phyloP scores from a whole-genome alignment of 2,329 filamentous ascomycete species.

The Pyrenophora teres region DNA sequence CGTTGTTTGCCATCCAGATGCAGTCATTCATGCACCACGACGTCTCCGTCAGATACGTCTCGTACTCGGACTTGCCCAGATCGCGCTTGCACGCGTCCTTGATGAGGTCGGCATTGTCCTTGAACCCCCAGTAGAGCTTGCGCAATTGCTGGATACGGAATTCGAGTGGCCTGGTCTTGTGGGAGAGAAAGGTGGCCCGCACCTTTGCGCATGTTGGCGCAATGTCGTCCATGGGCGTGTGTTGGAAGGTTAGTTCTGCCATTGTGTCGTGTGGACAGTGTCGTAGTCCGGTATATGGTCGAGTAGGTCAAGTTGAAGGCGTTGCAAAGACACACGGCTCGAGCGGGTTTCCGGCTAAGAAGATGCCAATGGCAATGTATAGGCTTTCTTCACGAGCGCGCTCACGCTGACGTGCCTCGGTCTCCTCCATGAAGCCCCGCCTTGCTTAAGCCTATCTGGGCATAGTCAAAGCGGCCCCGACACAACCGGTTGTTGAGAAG shows the following conservation, averaged over 20 bases:
- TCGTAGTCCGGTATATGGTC: neutral
- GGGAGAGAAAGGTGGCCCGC: conserved; percentile 72
- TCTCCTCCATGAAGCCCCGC: neutral
- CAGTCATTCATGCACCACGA: conserved; percentile 82
- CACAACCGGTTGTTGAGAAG: too few relatives aligned
- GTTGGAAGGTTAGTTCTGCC: conserved; percentile 34
- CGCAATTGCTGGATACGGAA: conserved; percentile 86
- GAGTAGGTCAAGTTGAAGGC: neutral
- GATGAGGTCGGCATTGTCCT: conserved; percentile 75
- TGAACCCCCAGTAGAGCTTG: conserved; percentile 91
- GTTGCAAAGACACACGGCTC: neutral
- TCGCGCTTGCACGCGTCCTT: conserved; percentile 77
- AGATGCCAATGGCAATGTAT: conserved; percentile 5
- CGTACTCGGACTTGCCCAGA: conserved; percentile 76
- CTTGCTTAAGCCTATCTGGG: too few relatives aligned
- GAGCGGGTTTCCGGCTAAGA: too few relatives aligned
- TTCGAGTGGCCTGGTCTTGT: conserved; percentile 80
- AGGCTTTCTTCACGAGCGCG: conserved; percentile 7
- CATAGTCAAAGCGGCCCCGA: too few relatives aligned
- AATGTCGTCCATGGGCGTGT: conserved; percentile 45
- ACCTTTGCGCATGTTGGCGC: conserved; percentile 54
- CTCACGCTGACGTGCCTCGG: conserved; percentile 7
- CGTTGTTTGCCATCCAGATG: conserved; percentile 74
- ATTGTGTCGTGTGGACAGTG: conserved; percentile 2
- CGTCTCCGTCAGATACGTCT: conserved; percentile 75